Base-by-base conservation (phyloP, 305 asterid species). In the Stenogyne calaminthoides region DNA sequence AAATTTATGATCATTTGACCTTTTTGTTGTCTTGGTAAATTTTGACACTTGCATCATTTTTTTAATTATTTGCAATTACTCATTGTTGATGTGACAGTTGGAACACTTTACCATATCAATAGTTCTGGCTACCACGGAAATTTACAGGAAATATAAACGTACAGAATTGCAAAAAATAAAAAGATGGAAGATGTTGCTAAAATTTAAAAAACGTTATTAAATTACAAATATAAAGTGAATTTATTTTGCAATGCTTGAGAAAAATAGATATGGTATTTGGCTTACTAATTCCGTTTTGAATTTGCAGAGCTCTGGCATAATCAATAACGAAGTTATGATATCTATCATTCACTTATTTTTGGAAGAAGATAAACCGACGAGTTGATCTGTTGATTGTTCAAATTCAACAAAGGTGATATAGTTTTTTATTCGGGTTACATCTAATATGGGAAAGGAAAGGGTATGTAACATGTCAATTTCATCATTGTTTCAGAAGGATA, bases 311-410 rank as follows among this genome's bases (percentile, higher is more conserved):
- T 80, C 87, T 68, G 76, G 82, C 14, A 78, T 82, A 36, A 77
- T 71, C 32, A 86, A 89, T 51, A 84, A 80, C 74, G 97, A 91
- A 85, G 97, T 94, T 71, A 87, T 94, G 61, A 83, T 80, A 73
- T 89, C 97, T 32, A 91, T 94, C 70, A 83, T 90, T 51, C 97
- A 91, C 71, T 80, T 94, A 85, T 86, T 94, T 76, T 77, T 90
- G 34, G 97, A 91, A 73, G 97, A 94, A 88, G 96, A 91, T 70
- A 94, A 94, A 81, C 87, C 77, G n/a, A 40, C 75, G 40, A 81
- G 78, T 73, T 87, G 77, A 85, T 66, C 2, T 71, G 52, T 25
- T 1, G 29, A 25, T 25, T 25, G 29, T 65, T 76, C 62, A 18
- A 46, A 55, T 62, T 16, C 71, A 5, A 46, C 29, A 62, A 57